Conservation (phyloP, 2,329 filamentous ascomycete species). For the Talaromyces sp. region DNA sequence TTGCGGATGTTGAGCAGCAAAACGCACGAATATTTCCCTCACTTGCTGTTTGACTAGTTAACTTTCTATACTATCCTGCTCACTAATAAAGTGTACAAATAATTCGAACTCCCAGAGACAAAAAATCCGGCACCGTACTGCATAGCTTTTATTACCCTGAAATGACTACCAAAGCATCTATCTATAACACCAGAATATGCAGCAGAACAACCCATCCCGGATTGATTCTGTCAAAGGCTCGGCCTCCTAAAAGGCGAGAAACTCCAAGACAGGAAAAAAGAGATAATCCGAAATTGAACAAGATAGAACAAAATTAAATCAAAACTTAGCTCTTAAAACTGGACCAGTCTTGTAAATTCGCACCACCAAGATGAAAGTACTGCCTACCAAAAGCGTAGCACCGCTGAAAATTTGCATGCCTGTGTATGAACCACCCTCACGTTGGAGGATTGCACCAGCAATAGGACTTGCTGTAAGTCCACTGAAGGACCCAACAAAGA, state of each 20-base stretch:
- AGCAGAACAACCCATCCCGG: background rate
- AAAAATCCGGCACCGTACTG: background rate
- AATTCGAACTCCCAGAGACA: background rate
- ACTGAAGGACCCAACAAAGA: constrained; percentile 24
- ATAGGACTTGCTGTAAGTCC: constrained; percentile 26
- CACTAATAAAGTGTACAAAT: background rate
- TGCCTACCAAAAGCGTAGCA: background rate
- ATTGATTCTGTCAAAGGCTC: background rate
- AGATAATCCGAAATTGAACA: background rate
- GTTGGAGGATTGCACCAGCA: constrained; percentile 23
- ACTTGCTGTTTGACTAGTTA: background rate
- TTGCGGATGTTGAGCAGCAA: constrained; percentile 3
- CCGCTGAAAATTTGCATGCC: constrained; percentile 6
- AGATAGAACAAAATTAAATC: background rate
- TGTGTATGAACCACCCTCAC: background rate
- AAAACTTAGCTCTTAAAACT: constrained; percentile 5
- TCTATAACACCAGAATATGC: constrained; percentile 3
- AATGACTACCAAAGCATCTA: background rate
- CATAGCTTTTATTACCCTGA: background rate
- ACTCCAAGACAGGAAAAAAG: background rate
- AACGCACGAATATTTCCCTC: background rate
- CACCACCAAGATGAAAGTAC: background rate
- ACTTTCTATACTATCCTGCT: background rate
- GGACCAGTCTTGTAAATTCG: constrained; percentile 5
- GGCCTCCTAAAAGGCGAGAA: background rate